phyloP scores from a whole-genome alignment of 108 stramenopile genomes.

The Hondaea fermentalgiana region DNA sequence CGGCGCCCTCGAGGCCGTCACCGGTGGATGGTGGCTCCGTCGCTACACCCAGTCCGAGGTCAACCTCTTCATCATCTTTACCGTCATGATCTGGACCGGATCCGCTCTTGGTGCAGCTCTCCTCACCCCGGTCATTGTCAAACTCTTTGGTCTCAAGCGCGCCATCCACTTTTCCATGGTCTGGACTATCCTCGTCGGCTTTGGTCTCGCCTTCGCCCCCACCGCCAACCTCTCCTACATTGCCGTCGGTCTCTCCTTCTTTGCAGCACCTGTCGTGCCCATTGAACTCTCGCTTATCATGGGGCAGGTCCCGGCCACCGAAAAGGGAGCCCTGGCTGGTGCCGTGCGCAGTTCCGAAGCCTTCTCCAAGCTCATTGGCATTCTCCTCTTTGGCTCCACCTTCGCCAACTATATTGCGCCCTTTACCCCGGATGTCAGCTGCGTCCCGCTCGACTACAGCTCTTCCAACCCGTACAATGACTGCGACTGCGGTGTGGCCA shows the following conservation, averaged over 20 bases:
- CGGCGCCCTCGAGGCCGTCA: background rate
- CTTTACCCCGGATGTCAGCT: background rate
- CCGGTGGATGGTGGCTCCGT: conserved; percentile 8
- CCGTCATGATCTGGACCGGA: background rate
- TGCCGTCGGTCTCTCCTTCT: background rate
- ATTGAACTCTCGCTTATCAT: background rate
- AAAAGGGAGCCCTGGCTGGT: background rate
- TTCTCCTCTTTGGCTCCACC: background rate
- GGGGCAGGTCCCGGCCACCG: background rate
- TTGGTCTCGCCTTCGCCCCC: background rate
- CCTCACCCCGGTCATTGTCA: background rate
- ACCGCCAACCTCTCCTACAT: conserved; percentile 1
- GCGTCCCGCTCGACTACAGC: background rate
- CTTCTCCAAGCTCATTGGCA: conserved; percentile 3
- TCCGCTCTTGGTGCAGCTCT: background rate
- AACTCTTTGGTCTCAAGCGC: background rate
- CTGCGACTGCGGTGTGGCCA: background rate
- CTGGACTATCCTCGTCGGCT: background rate
- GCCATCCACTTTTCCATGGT: background rate
- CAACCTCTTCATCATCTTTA: background rate
- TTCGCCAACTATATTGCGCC: background rate
- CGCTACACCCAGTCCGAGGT: background rate
- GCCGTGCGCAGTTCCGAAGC: conserved; percentile 8
- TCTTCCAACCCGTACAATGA: background rate
- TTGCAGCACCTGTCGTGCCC: background rate